Conservation (phyloP, 2,329 filamentous ascomycete species). For the Neodidymelliopsis sp. region DNA sequence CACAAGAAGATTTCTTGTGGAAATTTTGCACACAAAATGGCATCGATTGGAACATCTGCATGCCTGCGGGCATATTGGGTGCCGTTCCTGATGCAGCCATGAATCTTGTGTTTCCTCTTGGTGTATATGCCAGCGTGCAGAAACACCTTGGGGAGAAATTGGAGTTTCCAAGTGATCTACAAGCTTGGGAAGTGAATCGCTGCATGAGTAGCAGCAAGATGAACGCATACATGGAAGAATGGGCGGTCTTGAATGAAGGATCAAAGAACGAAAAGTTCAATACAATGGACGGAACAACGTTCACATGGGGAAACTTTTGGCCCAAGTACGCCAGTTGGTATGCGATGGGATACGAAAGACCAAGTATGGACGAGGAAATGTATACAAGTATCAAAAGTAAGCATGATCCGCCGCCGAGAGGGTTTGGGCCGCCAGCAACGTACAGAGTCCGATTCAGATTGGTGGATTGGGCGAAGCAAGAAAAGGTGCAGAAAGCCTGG, state of each 20-base stretch:
- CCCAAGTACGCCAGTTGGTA: constrained; percentile 57
- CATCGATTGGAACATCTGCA: constrained; percentile 56
- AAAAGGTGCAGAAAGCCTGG: constrained; percentile 56
- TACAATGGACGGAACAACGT: constrained; percentile 53
- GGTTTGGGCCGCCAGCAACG: constrained; percentile 54
- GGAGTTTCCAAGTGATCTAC: constrained; percentile 54
- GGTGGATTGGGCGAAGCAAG: constrained; percentile 55
- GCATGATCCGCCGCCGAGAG: constrained; percentile 41
- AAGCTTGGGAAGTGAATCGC: constrained; percentile 54
- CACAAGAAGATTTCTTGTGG: constrained; percentile 60
- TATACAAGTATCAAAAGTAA: constrained; percentile 29
- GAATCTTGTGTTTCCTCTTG: constrained; percentile 59
- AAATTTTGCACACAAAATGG: constrained; percentile 51
- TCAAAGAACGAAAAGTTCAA: constrained; percentile 60
- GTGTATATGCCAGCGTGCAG: constrained; percentile 59
- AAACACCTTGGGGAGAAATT: constrained; percentile 53
- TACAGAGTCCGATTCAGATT: constrained; percentile 53
- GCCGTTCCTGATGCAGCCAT: constrained; percentile 59
- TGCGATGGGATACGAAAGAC: constrained; percentile 48
- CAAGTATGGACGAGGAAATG: constrained; percentile 21
- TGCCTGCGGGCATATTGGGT: constrained; percentile 59
- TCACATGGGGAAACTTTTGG: constrained; percentile 60
- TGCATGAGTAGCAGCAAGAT: constrained; percentile 56
- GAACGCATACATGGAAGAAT: constrained; percentile 61
- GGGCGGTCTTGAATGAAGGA: constrained; percentile 55